Percentiles rank a stretch among this genome's conserved stretches.
Conservation (phyloP, 306 rosid genomes). For the Rosa persica region DNA sequence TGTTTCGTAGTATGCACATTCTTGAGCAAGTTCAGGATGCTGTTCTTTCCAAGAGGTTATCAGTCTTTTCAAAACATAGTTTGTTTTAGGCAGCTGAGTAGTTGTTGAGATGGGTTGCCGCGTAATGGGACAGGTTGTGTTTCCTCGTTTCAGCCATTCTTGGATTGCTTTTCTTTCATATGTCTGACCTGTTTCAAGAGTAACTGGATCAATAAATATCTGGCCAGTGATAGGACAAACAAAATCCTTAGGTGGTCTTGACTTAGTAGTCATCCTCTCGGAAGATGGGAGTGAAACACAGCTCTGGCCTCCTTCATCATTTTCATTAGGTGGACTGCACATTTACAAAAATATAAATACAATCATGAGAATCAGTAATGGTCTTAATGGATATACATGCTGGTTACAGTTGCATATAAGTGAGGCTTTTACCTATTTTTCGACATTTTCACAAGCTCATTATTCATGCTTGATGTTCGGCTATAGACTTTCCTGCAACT, state of each 20-base stretch:
- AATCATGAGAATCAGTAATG: not conserved
- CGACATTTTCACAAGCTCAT: conserved; percentile 40
- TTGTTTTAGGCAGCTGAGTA: conserved; percentile 64
- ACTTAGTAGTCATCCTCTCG: conserved; percentile 38
- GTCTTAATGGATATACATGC: not conserved
- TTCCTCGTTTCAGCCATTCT: conserved; percentile 92
- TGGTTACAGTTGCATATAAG: not conserved
- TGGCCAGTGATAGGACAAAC: conserved; percentile 91
- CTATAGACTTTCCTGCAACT: conserved; percentile 35
- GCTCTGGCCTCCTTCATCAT: conserved; percentile 63
- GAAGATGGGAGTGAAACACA: conserved; percentile 43
- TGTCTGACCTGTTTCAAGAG: conserved; percentile 97
- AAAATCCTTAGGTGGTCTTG: conserved; percentile 85
- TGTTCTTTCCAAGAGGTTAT: conserved; percentile 89
- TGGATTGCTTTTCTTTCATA: conserved; percentile 91
- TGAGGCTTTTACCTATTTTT: conserved; percentile 52
- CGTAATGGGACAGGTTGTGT: conserved; percentile 85
- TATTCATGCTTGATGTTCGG: conserved; percentile 32
- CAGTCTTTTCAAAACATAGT: conserved; percentile 89
- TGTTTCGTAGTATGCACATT: conserved; percentile 54
- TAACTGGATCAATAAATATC: conserved; percentile 80
- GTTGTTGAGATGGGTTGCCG: conserved; percentile 68
- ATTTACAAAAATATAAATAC: conserved; percentile 23
- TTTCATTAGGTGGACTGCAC: conserved; percentile 57
- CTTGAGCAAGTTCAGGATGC: conserved; percentile 72